A percentile compares a stretch with the other conserved stretches of the same genome.
Conservation (phyloP, 2,329 filamentous ascomycete genomes). For the Clathrospora elynae region DNA sequence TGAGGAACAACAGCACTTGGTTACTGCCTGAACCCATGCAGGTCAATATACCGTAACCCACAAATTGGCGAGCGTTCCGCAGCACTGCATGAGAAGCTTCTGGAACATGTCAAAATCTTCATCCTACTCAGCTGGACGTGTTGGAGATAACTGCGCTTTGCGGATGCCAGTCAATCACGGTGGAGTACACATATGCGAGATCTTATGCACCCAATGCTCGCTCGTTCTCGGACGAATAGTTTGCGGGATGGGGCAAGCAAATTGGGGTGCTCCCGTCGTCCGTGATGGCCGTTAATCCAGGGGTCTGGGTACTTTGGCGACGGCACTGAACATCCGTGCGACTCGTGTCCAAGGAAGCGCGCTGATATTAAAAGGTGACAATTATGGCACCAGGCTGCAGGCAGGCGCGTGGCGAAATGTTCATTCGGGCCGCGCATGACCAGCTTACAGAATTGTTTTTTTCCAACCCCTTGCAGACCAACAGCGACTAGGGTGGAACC, state of each 20-base stretch:
- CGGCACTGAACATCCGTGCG: conserved; percentile 3
- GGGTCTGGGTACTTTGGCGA: not conserved
- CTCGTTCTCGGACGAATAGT: conserved; percentile 6
- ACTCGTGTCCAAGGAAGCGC: conserved; percentile 1
- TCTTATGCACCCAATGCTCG: not conserved
- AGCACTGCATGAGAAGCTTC: conserved; percentile 6
- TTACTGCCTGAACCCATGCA: no score
- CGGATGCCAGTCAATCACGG: conserved; percentile 13
- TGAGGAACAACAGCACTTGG: no score
- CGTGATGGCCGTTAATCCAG: conserved; percentile 2
- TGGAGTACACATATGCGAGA: conserved; percentile 8
- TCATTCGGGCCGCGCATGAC: conserved; percentile 9
- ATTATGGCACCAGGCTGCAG: not conserved
- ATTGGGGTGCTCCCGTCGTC: conserved; percentile 6
- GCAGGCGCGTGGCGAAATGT: not conserved
- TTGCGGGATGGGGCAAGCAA: conserved; percentile 13
- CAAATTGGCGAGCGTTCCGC: conserved; percentile 6
- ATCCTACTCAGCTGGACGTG: not conserved
- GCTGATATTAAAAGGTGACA: not conserved
- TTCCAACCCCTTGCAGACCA: conserved; percentile 11
- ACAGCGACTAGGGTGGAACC: conserved; percentile 1
- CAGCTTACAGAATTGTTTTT: conserved; percentile 6
- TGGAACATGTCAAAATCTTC: conserved; percentile 9
- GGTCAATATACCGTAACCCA: conserved; percentile 1
- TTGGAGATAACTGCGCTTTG: conserved; percentile 2